A percentile compares a stretch with the other conserved stretches of the same genome.
Evolutionary conservation across 805 yeast genomes (phyloP).

Genomic region (Cyberlindnera meyerae): DNA sequence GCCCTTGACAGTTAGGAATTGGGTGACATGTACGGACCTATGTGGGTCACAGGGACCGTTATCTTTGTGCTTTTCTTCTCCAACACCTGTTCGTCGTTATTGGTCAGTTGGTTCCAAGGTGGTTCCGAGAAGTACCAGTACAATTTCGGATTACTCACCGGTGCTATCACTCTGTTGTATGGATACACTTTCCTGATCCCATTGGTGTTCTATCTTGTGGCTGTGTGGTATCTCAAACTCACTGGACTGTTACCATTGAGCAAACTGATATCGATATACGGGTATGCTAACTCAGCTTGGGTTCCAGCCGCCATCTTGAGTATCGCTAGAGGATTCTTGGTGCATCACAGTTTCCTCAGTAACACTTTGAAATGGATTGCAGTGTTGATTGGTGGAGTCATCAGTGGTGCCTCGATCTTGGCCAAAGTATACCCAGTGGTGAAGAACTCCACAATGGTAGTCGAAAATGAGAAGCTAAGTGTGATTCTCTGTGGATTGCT

Average conservation of each 20-base stretch:
- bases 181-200: slow-evolving; percentile 76
- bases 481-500: slow-evolving; percentile 36
- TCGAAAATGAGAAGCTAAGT: slow-evolving; percentile 35
- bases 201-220: slow-evolving; percentile 41
- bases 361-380: slow-evolving; percentile 56
- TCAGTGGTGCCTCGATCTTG: slow-evolving; percentile 54
- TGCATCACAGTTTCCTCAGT: slow-evolving; percentile 40
- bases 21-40: slow-evolving; percentile 80
- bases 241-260: slow-evolving; percentile 45
- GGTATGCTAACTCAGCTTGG: slow-evolving; percentile 83
- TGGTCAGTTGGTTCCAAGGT: slow-evolving; percentile 45
- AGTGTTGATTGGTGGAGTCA: slow-evolving; percentile 52
- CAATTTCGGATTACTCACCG: slow-evolving; percentile 56
- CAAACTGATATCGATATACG: slow-evolving; percentile 68
- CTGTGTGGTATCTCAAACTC: slow-evolving; percentile 52
- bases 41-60: slow-evolving; percentile 87
- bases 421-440: slow-evolving; percentile 41
- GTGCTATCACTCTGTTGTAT: slow-evolving; percentile 65
- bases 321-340: slow-evolving; percentile 51
- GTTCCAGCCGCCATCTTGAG: slow-evolving; percentile 69
- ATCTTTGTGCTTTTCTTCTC: slow-evolving; percentile 71
- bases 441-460: slow-evolving; percentile 28
- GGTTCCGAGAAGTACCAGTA: slow-evolving; percentile 48
- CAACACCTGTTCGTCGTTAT: slow-evolving; percentile 59
- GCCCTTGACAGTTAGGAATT: slow-evolving; percentile 37